Evolutionary conservation across 2,329 filamentous ascomycete genomes (phyloP).

Genomic region (Phyllosticta paracitricarpa): DNA sequence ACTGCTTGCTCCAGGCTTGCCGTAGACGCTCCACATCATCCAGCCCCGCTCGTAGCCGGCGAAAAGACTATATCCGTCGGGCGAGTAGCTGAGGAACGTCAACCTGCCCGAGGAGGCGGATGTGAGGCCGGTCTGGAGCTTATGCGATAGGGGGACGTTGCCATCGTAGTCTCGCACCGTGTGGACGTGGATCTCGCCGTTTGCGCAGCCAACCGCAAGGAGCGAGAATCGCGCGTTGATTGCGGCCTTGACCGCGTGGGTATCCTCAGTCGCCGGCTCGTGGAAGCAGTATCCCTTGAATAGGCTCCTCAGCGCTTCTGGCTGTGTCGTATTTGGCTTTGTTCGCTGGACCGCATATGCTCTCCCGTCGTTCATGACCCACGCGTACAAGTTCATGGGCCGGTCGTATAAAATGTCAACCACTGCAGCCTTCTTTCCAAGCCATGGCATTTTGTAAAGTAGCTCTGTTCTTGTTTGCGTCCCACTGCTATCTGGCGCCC

Average conservation of each 20-base stretch:
- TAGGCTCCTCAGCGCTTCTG: conserved; percentile 49
- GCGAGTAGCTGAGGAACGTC: conserved; percentile 73
- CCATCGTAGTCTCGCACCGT: conserved; percentile 87
- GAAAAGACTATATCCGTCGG: conserved; percentile 93
- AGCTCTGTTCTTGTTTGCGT: conserved; percentile 87
- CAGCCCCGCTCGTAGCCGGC: conserved; percentile 87
- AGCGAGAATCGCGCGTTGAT: conserved; percentile 95
- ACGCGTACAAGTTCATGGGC: conserved; percentile 91
- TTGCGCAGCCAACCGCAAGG: conserved; percentile 72
- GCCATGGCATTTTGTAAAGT: conserved; percentile 75
- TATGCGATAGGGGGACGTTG: conserved; percentile 81
- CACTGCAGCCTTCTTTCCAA: conserved; percentile 67
- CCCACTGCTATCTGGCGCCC: conserved; percentile 73
- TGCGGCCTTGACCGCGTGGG: conserved; percentile 61
- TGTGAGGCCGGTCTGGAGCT: conserved; percentile 60
- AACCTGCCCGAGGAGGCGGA: conserved; percentile 57
- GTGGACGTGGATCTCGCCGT: conserved; percentile 79
- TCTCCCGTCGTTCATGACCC: conserved; percentile 80
- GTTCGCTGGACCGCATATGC: conserved; percentile 82
- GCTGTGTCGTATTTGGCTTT: conserved; percentile 27
- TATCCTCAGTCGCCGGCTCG: conserved; percentile 48
- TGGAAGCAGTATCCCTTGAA: conserved; percentile 94
- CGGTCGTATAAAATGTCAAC: conserved; percentile 85
- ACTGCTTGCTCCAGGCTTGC: conserved; percentile 76
- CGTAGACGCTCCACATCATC: conserved; percentile 96